These are phyloP conservation scores for Selaginella tamariscina DNA, from an alignment of 75 land plant species.

Conservation along the genomic window DNA sequence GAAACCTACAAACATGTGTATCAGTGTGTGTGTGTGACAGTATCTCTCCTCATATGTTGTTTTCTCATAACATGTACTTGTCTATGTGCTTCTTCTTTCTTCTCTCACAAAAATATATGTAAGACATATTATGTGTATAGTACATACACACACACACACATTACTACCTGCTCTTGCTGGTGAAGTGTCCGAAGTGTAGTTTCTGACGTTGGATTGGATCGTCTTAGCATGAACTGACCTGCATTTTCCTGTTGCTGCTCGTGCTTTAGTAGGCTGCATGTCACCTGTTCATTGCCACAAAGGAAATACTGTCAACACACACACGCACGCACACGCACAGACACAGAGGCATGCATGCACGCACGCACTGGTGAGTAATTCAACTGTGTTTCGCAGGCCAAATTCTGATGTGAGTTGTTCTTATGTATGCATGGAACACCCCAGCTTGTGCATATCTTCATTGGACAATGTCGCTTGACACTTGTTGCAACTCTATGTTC, in stretches of 20 bases:
- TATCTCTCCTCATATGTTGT: no score
- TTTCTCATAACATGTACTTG: no score
- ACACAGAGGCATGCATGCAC: not conserved
- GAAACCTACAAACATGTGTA: not conserved
- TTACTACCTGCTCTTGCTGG: no score
- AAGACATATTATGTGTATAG: no score
- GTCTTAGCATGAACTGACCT: not conserved
- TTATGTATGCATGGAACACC: not conserved
- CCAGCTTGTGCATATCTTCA: not conserved
- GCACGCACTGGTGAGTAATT: not conserved
- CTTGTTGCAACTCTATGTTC: not conserved
- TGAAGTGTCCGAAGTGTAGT: no score
- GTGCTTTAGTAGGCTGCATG: not conserved
- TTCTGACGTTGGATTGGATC: not conserved
- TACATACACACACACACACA: no score
- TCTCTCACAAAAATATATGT: no score
- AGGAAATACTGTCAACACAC: not conserved
- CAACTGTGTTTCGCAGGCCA: not conserved
- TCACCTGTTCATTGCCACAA: not conserved
- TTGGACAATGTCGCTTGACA: not conserved
- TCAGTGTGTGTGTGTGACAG: no score
- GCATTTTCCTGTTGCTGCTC: not conserved
- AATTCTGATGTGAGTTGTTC: not conserved
- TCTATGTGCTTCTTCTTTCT: no score
- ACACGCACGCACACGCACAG: not conserved